Evolutionary conservation across 2,329 filamentous ascomycete species (phyloP).

Genomic region (Trichoderma endophyticum): DNA sequence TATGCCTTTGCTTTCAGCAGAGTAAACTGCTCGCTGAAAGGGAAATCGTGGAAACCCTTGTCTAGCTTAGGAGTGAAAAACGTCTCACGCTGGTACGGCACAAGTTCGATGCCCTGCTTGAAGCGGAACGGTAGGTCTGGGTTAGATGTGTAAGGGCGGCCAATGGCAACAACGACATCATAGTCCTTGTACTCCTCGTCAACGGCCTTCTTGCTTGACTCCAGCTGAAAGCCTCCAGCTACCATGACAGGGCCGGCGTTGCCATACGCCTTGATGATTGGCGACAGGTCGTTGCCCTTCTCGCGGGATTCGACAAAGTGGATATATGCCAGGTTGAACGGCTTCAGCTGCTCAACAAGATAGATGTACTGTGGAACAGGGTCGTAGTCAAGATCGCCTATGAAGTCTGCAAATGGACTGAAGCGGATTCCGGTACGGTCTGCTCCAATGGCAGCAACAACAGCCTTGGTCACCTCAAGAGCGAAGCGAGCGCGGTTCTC

Average conservation of each 20-base stretch:
- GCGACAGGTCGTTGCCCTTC: neutral
- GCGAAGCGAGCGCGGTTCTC: conserved; percentile 52
- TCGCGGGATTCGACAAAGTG: conserved; percentile 4
- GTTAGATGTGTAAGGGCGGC: conserved; percentile 10
- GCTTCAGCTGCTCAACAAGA: conserved; percentile 6
- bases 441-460: conserved; percentile 44
- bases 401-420: conserved; percentile 46
- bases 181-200: conserved; percentile 7
- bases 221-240: neutral
- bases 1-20: neutral
- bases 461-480: conserved; percentile 45
- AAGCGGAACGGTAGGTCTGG: conserved; percentile 12
- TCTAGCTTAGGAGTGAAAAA: conserved; percentile 5
- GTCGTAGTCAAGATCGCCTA: neutral
- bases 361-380: conserved; percentile 2
- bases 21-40: conserved; percentile 5
- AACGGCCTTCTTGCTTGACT: conserved; percentile 9
- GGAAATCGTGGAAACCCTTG: conserved; percentile 11
- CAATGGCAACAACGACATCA: conserved; percentile 4
- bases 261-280: conserved; percentile 1
- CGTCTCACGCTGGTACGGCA: conserved; percentile 5
- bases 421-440: conserved; percentile 53
- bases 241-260: neutral
- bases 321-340: conserved; percentile 3
- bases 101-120: neutral